Evolutionary conservation across 2,329 filamentous ascomycete species (phyloP), one percentile per base, ranked within the genome.

Genomic region (Neonectria sp.): DNA sequence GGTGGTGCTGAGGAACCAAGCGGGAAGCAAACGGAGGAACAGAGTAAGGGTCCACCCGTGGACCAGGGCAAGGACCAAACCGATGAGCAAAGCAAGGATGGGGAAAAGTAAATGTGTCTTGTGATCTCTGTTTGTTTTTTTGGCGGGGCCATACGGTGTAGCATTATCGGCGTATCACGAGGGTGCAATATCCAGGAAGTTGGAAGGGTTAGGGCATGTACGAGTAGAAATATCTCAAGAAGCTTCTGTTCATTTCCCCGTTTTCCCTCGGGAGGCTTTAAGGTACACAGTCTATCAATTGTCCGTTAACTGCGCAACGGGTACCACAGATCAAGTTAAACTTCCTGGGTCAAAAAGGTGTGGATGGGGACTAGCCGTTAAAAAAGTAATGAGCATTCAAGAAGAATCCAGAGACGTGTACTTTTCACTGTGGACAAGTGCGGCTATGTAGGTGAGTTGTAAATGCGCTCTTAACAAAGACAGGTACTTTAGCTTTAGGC

Each of bases 41-140:
- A 68, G 29, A 55, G 55, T 12, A 60, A 67, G 45, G 33, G 52
- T 7, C 29, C 59, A 17, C 6, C 48, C 13, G 8, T 11, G 27
- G 68, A 66, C 29, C 62, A 74, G 43, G 58, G 55, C 33, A 65
- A 70, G 27, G 60, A 69, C 17, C 67, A 69, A 29, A 53, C 55
- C 12, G 31, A 35, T 11, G 29, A 37, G 21, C 35, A 67, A 11
- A 49, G 9, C 11, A 53, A 64, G 27, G 57, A 62, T 29, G 58
- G 40, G 31, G 62, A 62, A 45, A 55, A 52, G n/a, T 68, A 48
- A 71, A 60, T n/a, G 45, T 57, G 43, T n/a, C 7, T n/a, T 21
- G 25, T 55, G 31, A 11, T 29, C 7, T 49, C 37, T 56, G 25
- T 12, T 24, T 64, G 46, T 58, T 65, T 45, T 45, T 17, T 6